A percentile compares a stretch with the other conserved stretches of the same genome.
Evolutionary conservation across 1,284 basidiomycete genomes (phyloP).

Genomic region (Hemileccinum hortonii): DNA sequence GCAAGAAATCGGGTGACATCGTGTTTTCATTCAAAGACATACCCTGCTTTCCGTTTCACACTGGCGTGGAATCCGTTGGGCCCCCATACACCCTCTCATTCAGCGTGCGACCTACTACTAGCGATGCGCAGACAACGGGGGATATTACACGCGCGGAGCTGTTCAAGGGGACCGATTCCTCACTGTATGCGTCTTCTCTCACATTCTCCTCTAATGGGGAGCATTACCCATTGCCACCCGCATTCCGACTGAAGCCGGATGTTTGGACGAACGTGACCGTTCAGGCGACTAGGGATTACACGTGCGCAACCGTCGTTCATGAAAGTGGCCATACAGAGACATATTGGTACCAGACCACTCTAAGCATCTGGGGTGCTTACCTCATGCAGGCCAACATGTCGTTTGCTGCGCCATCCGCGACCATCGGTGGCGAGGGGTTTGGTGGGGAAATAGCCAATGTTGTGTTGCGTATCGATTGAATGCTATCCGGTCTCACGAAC

Average conservation of each 20-base stretch:
- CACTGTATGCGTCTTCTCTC: conserved; percentile 38
- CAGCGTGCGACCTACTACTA: conserved; percentile 25
- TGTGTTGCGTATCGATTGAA: conserved; percentile 22
- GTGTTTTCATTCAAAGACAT: conserved; percentile 28
- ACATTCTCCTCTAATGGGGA: conserved; percentile 41
- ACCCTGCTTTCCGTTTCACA: conserved; percentile 23
- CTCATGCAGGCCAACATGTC: conserved; percentile 44
- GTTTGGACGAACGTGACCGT: conserved; percentile 37
- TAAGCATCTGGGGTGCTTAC: conserved; percentile 43
- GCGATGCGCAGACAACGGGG: conserved; percentile 12
- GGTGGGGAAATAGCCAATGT: conserved; percentile 32
- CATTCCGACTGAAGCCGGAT: conserved; percentile 30
- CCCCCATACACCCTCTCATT: conserved; percentile 46
- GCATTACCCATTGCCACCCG: conserved; percentile 36
- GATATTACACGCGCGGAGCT: conserved; percentile 17
- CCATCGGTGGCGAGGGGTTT: conserved; percentile 37
- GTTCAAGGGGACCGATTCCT: conserved; percentile 40
- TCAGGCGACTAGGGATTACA: conserved; percentile 38
- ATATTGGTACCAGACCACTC: conserved; percentile 37
- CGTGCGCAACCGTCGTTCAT: conserved; percentile 32
- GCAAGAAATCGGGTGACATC: conserved; percentile 16
- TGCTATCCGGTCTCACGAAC: neutral
- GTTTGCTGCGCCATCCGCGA: conserved; percentile 42
- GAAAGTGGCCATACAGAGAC: conserved; percentile 18
- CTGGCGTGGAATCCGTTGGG: conserved; percentile 40